Percentiles rank a stretch among this genome's conserved stretches.
These are phyloP conservation scores for Litchi chinensis DNA, from an alignment of 345 rosid genomes.

Conservation along the genomic window DNA sequence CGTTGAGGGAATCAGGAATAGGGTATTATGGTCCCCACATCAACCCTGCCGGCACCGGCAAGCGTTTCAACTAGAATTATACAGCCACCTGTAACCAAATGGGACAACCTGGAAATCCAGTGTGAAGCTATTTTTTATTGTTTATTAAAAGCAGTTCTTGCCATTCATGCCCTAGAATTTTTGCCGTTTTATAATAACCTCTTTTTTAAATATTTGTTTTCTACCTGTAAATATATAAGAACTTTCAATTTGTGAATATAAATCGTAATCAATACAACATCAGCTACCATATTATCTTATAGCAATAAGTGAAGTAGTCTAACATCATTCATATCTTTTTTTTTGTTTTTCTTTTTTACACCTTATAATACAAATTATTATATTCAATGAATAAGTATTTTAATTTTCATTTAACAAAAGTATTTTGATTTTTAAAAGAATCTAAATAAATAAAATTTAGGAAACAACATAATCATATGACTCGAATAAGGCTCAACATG, in stretches of 20 bases:
- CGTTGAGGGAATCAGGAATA: background rate
- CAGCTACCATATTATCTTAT: no score
- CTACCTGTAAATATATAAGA: background rate
- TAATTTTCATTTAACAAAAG: no score
- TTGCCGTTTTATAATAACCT: background rate
- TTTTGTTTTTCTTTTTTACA: no score
- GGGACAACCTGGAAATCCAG: conserved; percentile 47
- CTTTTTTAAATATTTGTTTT: background rate
- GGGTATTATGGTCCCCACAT: background rate
- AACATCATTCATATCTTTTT: no score
- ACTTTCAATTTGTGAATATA: background rate
- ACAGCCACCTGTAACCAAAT: conserved; percentile 40
- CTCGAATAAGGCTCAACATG: no score
- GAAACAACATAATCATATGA: no score
- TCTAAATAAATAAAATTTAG: no score
- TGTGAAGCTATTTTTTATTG: background rate
- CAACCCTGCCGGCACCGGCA: background rate
- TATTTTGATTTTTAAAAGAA: no score
- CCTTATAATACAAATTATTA: no score
- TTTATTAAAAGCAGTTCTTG: background rate
- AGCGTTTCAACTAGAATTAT: conserved; percentile 11
- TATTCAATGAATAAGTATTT: no score
- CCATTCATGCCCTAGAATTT: background rate
- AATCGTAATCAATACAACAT: no score
- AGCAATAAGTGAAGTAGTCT: no score